phyloP scores from a whole-genome alignment of 2,329 filamentous ascomycete genomes.

The Claviceps pusilla region DNA sequence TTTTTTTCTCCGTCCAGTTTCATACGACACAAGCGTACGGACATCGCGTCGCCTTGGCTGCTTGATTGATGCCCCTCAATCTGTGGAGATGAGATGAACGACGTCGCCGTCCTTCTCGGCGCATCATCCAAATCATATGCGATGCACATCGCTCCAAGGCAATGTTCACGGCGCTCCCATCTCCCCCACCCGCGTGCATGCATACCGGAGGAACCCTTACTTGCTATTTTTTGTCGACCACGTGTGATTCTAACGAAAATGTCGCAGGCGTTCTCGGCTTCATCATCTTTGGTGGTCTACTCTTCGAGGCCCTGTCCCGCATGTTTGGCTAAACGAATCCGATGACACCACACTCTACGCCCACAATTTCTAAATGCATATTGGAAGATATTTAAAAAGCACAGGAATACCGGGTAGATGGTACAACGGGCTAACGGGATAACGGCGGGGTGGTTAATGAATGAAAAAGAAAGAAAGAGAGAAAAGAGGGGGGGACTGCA shows the following conservation, averaged over 20 bases:
- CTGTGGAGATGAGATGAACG: too few relatives aligned
- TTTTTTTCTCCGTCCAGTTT: neutral
- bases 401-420: neutral
- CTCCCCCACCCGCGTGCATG: too few relatives aligned
- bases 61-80: neutral
- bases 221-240: neutral
- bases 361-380: neutral
- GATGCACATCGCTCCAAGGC: too few relatives aligned
- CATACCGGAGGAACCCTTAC: too few relatives aligned
- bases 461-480: too few relatives aligned
- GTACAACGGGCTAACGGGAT: neutral
- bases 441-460: neutral
- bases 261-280: slow-evolving; percentile 39
- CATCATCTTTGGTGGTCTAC: slow-evolving; percentile 43
- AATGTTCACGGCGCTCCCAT: too few relatives aligned
- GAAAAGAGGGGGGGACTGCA: too few relatives aligned
- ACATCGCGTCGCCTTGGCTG: too few relatives aligned
- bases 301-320: slow-evolving; percentile 42
- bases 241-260: neutral
- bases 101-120: neutral
- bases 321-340: slow-evolving; percentile 26
- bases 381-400: too few relatives aligned
- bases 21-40: neutral
- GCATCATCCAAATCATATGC: neutral
- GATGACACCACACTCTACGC: neutral